phyloP scores from a whole-genome alignment of 129 eudicot genomes.

The Glebionis coronaria region DNA sequence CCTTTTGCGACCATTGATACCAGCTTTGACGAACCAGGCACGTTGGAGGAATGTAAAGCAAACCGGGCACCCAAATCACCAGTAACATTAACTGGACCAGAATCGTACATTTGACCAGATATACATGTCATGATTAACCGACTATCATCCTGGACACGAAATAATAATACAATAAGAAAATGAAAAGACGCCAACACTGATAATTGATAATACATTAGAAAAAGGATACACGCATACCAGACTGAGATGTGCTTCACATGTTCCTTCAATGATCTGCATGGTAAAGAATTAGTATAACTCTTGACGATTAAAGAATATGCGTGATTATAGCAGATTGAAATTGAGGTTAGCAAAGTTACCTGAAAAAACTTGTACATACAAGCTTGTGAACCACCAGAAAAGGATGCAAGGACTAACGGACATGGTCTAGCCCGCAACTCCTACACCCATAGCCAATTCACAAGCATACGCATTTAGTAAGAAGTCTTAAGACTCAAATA shows the following conservation, averaged over 20 bases:
- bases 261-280: conserved; percentile 77
- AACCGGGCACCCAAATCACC: conserved; percentile 79
- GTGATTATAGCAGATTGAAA: not conserved
- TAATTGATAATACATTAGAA: not conserved
- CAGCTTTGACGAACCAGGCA: conserved; percentile 71
- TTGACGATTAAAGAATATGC: not conserved
- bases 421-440: conserved; percentile 63
- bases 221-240: conserved; percentile 42
- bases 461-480: not conserved
- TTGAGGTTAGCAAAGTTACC: conserved; percentile 41
- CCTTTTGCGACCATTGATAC: conserved; percentile 67
- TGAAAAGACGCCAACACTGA: not conserved
- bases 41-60: conserved; percentile 53
- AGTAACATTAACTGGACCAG: conserved; percentile 79
- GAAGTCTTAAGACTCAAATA: not conserved
- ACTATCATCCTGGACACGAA: conserved; percentile 66
- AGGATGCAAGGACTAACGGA: conserved; percentile 66
- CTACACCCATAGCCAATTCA: conserved; percentile 26
- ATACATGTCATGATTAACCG: conserved; percentile 73
- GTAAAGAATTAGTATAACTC: conserved; percentile 1
- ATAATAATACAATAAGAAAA: conserved; percentile 16
- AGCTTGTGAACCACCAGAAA: conserved; percentile 89
- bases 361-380: conserved; percentile 90
- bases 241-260: conserved; percentile 70
- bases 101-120: conserved; percentile 85